Conservation (phyloP, 1,139 yeast species). For the Taphrina flavorubra region DNA sequence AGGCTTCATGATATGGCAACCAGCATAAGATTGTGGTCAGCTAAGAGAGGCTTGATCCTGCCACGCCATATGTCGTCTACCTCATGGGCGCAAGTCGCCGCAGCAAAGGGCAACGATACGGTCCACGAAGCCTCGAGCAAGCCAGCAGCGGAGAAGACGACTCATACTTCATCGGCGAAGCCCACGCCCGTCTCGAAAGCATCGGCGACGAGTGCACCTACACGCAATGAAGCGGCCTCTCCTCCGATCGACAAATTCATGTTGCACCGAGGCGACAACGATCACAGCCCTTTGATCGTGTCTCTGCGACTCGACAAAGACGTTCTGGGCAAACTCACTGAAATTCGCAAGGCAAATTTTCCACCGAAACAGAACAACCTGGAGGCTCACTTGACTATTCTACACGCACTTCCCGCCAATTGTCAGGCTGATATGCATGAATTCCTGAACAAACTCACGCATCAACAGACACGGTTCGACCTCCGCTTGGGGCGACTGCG, state of each 20-base stretch:
- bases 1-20: not conserved
- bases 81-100: constrained; percentile 8
- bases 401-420: constrained; percentile 24
- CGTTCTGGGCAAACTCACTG: constrained; percentile 3
- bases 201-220: too few relatives aligned
- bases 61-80: constrained; percentile 1
- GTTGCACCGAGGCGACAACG: not conserved
- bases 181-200: too few relatives aligned
- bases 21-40: not conserved
- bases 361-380: constrained; percentile 30
- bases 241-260: not conserved
- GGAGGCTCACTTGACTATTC: constrained; percentile 28
- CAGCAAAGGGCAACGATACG: not conserved
- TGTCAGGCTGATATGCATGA: not conserved
- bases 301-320: constrained; percentile 23
- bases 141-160: not conserved
- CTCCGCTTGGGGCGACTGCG: constrained; percentile 3
- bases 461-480: not conserved
- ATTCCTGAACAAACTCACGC: not conserved
- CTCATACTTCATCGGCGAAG: too few relatives aligned
- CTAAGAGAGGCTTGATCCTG: not conserved
- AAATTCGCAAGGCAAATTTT: constrained; percentile 19
- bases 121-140: not conserved
- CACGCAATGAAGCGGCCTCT: too few relatives aligned
- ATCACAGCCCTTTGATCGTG: constrained; percentile 15